Percentiles rank a stretch among this genome's conserved stretches.
Evolutionary conservation across 2,329 filamentous ascomycete genomes (phyloP).

Genomic region (Neonectria coccinea): DNA sequence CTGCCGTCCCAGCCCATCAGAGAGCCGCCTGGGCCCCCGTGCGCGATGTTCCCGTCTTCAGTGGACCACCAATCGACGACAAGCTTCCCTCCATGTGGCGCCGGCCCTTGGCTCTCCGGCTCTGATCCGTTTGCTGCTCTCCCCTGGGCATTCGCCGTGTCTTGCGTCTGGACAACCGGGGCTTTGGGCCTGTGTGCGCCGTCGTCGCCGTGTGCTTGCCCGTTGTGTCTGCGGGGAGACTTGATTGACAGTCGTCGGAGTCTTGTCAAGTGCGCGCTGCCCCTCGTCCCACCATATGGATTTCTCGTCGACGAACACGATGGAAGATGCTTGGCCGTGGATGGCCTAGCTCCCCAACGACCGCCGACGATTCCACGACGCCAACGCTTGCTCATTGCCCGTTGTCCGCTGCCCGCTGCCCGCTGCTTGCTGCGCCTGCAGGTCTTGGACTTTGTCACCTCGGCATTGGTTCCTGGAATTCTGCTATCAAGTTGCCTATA

Average conservation of each 20-base stretch:
- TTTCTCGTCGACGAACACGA: constrained; percentile 26
- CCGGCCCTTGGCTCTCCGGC: constrained; percentile 41
- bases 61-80: constrained; percentile 48
- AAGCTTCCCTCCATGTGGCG: constrained; percentile 46
- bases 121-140: constrained; percentile 29
- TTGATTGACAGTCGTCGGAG: constrained; percentile 21
- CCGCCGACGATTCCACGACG: constrained; percentile 13
- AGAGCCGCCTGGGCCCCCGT: constrained; percentile 46
- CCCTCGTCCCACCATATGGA: constrained; percentile 26
- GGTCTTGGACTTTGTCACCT: constrained; percentile 20
- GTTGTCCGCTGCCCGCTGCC: neutral
- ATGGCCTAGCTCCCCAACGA: constrained; percentile 25
- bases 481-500: constrained; percentile 3
- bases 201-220: neutral
- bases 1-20: constrained; percentile 47
- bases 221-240: constrained; percentile 4
- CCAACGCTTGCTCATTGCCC: constrained; percentile 8
- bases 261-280: constrained; percentile 19
- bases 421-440: constrained; percentile 8
- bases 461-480: constrained; percentile 21
- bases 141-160: constrained; percentile 7
- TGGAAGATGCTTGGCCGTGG: constrained; percentile 30
- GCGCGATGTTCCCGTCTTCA: constrained; percentile 46
- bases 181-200: constrained; percentile 9
- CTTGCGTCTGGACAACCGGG: constrained; percentile 14